phyloP scores from a whole-genome alignment of 2,329 filamentous ascomycete genomes.

The Ceratocystis destructans region DNA sequence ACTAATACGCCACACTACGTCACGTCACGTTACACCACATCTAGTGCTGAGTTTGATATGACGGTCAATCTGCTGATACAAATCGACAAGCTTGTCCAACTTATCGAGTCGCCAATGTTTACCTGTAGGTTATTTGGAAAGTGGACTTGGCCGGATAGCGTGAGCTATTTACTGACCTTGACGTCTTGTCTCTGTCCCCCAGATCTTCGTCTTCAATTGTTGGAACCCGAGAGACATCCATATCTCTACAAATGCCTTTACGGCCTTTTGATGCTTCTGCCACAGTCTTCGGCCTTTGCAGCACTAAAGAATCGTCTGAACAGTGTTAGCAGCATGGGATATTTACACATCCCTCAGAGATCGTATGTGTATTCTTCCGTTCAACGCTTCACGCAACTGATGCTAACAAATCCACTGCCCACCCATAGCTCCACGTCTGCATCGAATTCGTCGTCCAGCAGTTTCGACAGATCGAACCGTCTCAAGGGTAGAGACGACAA shows the following conservation, averaged over 20 bases:
- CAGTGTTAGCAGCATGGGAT: constrained; percentile 92
- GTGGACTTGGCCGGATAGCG: not conserved
- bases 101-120: constrained; percentile 93
- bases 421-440: constrained; percentile 29
- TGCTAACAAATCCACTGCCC: not conserved
- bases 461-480: constrained; percentile 60
- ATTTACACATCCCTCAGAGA: constrained; percentile 69
- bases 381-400: not conserved
- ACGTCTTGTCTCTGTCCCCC: not conserved
- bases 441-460: constrained; percentile 44
- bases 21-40: not conserved
- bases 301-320: constrained; percentile 93
- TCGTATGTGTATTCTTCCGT: constrained; percentile 43
- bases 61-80: constrained; percentile 98
- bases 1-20: too few species aligned
- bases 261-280: constrained; percentile 92
- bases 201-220: constrained; percentile 87
- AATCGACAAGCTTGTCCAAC: constrained; percentile 93
- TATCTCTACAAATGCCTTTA: constrained; percentile 97
- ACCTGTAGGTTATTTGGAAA: constrained; percentile 51
- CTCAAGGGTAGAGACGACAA: constrained; percentile 72
- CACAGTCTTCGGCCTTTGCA: constrained; percentile 92
- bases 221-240: constrained; percentile 90
- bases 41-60: constrained; percentile 89
- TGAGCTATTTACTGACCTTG: not conserved